Evolutionary conservation across 2,329 filamentous ascomycete species (phyloP), one percentile per base, ranked within the genome.

Genomic region (Cladosporium phlei): DNA sequence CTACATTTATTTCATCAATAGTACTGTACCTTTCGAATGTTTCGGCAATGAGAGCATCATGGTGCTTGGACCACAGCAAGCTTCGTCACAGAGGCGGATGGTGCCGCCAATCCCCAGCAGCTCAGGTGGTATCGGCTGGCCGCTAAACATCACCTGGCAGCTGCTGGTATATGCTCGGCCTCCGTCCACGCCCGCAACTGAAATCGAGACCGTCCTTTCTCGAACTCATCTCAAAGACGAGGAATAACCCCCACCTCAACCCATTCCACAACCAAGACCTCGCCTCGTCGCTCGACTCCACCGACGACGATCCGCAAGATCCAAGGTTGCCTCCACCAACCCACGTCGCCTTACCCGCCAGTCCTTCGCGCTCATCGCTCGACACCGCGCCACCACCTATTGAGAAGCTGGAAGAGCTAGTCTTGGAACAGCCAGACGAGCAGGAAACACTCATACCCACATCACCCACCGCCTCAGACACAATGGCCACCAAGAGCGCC

Each of bases 141-240:
- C 32, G 40, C 40, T 35, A 44, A 16, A 43, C 39, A 43, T 34
- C 28, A 43, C 39, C 28, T 33, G 19, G 28, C 43, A 39, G 37
- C 37, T 39, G 44, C 12, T 35, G 30, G 46, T 62, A 60, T 46
- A 65, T 65, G 63, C 56, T 80, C 62, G 77, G 77, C 61, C 64
- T 79, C 57, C 71, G 76, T 61, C 78, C 77, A 63, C 71, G 77
- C 61, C 78, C 76, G 63, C 74, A 72, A 64, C 66, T 83, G 54
- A 76, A 71, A 71, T 67, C 73, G 63, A 77, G 78, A 56, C 76
- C 79, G 44, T 84, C 80, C 40, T 69, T 85, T 54, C 71, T 81
- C 62, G 79, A 84, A 59, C 72, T 85, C 57, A 72, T 85, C 55
- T 66, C 68, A 49, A 74, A 53, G 69, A 75, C 52, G 40, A 47